These are phyloP conservation scores for Thraustochytrium striatum DNA, from an alignment of 352 stramenopile species.

Conservation along the genomic window DNA sequence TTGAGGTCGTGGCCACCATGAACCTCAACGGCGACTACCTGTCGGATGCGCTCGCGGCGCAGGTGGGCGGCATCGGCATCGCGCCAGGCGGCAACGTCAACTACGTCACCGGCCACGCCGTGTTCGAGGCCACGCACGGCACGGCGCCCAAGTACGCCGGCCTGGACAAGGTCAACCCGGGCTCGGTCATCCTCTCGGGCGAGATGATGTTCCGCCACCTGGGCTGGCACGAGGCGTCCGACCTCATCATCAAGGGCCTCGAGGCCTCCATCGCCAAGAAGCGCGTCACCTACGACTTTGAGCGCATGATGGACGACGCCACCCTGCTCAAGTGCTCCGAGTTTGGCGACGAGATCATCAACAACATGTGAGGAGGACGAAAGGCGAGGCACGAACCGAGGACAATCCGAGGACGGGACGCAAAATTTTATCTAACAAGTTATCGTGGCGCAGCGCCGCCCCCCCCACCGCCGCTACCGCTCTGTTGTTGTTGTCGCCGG, in stretches of 20 bases:
- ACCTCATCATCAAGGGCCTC: slow-evolving; percentile 53
- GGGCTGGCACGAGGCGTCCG: slow-evolving; percentile 52
- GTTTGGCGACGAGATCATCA: slow-evolving; percentile 50
- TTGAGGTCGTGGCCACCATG: slow-evolving; percentile 51
- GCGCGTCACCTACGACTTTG: slow-evolving; percentile 52
- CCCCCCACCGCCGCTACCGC: slow-evolving; percentile 55
- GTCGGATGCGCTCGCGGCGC: slow-evolving; percentile 49
- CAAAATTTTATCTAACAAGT: not conserved
- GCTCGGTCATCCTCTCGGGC: slow-evolving; percentile 50
- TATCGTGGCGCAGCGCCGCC: slow-evolving; percentile 78
- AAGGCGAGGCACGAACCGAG: not conserved
- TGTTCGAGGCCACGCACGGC: slow-evolving; percentile 54
- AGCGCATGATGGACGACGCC: slow-evolving; percentile 52
- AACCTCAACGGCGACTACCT: slow-evolving; percentile 56
- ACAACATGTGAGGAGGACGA: slow-evolving; percentile 46
- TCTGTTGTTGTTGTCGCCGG: slow-evolving; percentile 19
- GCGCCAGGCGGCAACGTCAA: slow-evolving; percentile 53
- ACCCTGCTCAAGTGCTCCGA: slow-evolving; percentile 52
- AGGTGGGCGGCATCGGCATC: slow-evolving; percentile 53
- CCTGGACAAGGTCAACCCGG: slow-evolving; percentile 53
- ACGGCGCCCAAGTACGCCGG: slow-evolving; percentile 54
- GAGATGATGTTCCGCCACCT: slow-evolving; percentile 53
- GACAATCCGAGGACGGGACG: not conserved
- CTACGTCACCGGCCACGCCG: slow-evolving; percentile 52
- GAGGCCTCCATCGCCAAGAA: slow-evolving; percentile 45